Base-by-base conservation (phyloP, 2,329 filamentous ascomycete genomes). In the Colletotrichum sp. region DNA sequence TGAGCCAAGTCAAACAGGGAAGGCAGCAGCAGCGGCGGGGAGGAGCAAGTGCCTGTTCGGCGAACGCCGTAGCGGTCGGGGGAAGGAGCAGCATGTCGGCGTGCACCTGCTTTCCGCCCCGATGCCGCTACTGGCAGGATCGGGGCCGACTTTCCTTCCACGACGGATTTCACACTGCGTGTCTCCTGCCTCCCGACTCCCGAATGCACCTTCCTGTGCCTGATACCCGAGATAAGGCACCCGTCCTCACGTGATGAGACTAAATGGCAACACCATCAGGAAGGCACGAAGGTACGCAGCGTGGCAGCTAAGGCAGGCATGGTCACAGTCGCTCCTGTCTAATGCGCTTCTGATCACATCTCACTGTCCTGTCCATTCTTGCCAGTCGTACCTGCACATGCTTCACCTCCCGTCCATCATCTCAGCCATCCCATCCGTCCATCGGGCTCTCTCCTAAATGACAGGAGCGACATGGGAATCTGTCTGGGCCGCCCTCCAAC, bases 341-440 rank as follows among this genome's bases (percentile, higher is more conserved):
- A 30, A 62, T 36, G 59, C 59, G 59, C 30, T 32, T 62, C 59
- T 62, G 18, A 36, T 64, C 62, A 64, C 32, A 26, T 66, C 24
- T 66, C 63, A 66, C 18, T 39, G 32, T 34, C 3, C 32, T 34
- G n/a, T 18, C 12, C 36, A 24, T 15, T 21, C 16, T 52, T 52
- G 39, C 63, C 63, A 66, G 59, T 71, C 34, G 72, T 69, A 36
- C 62, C 62, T 71, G 67, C 72, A 65, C 71, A 71, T 71, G 71
- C 36, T 72, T 65, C 62, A 62, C 30, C 59, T 62, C 59, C 30
- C n/a, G 13, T 7, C 39, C 39, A 12, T 44, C 39, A 44, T n/a
- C 39, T 44, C 39, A 44, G 39, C 39, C 39, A 44, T n/a, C 36
- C 5, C 8, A 32, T 52, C 21, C 36, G 5, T 15, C 71, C 21